Base-by-base conservation (phyloP, 2,329 filamentous ascomycete genomes). In the Verticillium tricorpus region DNA sequence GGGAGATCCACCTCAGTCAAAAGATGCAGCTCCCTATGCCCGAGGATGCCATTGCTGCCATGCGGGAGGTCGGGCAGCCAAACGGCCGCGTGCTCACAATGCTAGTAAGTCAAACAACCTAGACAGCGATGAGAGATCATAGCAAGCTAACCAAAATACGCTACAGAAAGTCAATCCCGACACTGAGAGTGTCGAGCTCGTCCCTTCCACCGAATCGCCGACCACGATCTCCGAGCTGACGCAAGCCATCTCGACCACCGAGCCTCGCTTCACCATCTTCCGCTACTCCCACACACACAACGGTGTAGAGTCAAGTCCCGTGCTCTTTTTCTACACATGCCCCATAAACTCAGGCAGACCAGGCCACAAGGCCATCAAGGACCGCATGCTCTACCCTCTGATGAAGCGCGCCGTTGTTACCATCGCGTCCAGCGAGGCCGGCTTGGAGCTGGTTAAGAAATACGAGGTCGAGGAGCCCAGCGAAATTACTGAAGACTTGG, bases 241-340 rank as follows among this genome's bases (percentile, higher is more conserved):
- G 0, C 71, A 75, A 4, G 76, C 77, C 25, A 91, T 96, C 64
- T 89, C 89, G 6, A 66, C 81, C 11, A 82, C 80, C 22, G 89
- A 92, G 73, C 91, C 91, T 5, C 83, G 91, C 54, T 94, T 92
- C 73, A 89, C 88, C 7, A 92, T 95, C 72, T 95, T 89, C 80
- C 83, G 88, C 32, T 90, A 87, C 73, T 78, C 75, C 14, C 83
- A 89, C 70, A 82, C 82, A 52, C 76, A 86, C 64, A 76, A 79
- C 35, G 85, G 85, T 25, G 65, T 71, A 56, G 76, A 82, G 63
- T 77, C 80, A 59, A 82, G 80, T 61, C 85, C 88, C 2, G 78
- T 94, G 57, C 80, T 94, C 6, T 95, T 95, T 78, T 87, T 95
- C 72, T 94, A 93, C 77, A 94, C 91, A 6, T 93, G 90, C 73